These are phyloP conservation scores for Saccharomyces eubayanus DNA, from an alignment of 805 yeast genomes.

Conservation along the genomic window DNA sequence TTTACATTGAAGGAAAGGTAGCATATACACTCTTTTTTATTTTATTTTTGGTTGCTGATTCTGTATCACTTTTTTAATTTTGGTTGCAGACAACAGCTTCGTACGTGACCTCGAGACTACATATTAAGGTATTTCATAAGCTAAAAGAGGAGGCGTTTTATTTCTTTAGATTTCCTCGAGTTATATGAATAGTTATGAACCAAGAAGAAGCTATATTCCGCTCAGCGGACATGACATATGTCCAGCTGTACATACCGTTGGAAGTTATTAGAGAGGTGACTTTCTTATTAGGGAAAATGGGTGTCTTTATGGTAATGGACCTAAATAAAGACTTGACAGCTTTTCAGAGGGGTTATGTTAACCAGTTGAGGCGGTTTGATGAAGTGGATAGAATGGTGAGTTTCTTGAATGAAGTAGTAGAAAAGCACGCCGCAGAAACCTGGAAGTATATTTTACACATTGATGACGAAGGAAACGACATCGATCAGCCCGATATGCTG, in stretches of 20 bases:
- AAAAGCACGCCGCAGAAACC: constrained; percentile 34
- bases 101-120: not conserved
- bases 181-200: not conserved
- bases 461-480: constrained; percentile 18
- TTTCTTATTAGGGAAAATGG: constrained; percentile 76
- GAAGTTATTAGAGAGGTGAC: constrained; percentile 83
- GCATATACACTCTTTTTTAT: not conserved
- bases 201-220: constrained; percentile 36
- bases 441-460: constrained; percentile 32
- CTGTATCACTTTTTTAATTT: not conserved
- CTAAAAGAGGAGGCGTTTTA: not conserved
- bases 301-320: constrained; percentile 81
- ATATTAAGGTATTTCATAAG: not conserved
- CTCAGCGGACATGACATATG: constrained; percentile 95
- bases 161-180: not conserved
- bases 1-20: not conserved
- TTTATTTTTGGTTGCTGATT: not conserved
- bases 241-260: constrained; percentile 76
- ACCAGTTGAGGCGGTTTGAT: constrained; percentile 74
- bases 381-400: constrained; percentile 71
- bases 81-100: not conserved
- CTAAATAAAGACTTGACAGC: constrained; percentile 71
- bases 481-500: constrained; percentile 13
- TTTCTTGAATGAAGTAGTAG: constrained; percentile 41
- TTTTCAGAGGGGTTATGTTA: constrained; percentile 86